A percentile compares a stretch with the other conserved stretches of the same genome.
These are phyloP conservation scores for Exsudoporus frostii DNA, from an alignment of 768 basidiomycete genomes.

Conservation along the genomic window DNA sequence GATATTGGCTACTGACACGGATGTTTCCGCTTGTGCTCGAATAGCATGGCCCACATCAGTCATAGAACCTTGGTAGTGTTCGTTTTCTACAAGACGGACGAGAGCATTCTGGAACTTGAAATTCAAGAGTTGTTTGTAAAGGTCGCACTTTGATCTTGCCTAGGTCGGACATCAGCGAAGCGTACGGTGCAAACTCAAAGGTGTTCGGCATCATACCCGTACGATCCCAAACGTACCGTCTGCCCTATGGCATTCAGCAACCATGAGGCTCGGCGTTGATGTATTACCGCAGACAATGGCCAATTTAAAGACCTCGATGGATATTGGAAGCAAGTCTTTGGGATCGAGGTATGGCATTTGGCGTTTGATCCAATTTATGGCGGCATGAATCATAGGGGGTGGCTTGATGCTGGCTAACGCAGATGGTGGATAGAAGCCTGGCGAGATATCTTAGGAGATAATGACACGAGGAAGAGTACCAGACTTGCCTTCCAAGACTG, in stretches of 20 bases:
- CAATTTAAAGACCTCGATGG: slow-evolving; percentile 73
- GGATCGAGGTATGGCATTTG: slow-evolving; percentile 73
- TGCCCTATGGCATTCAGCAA: slow-evolving; percentile 75
- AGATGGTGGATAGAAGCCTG: slow-evolving; percentile 26
- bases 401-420: slow-evolving; percentile 28
- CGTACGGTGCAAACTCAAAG: not conserved
- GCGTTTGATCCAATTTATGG: slow-evolving; percentile 49
- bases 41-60: slow-evolving; percentile 59
- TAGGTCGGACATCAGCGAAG: slow-evolving; percentile 29
- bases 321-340: slow-evolving; percentile 83
- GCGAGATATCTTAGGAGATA: not conserved
- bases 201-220: slow-evolving; percentile 45
- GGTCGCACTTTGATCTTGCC: slow-evolving; percentile 79
- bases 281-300: slow-evolving; percentile 83
- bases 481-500: slow-evolving; percentile 37
- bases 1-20: slow-evolving; percentile 17
- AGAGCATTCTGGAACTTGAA: slow-evolving; percentile 66
- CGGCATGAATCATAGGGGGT: slow-evolving; percentile 36
- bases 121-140: slow-evolving; percentile 76
- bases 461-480: not conserved
- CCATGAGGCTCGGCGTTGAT: slow-evolving; percentile 78
- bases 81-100: slow-evolving; percentile 70
- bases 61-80: slow-evolving; percentile 69
- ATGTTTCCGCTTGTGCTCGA: slow-evolving; percentile 54
- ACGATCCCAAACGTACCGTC: slow-evolving; percentile 80